Evolutionary conservation across 2,329 filamentous ascomycete species (phyloP), one percentile per base, ranked within the genome.

Genomic region (Exophiala mesophila): DNA sequence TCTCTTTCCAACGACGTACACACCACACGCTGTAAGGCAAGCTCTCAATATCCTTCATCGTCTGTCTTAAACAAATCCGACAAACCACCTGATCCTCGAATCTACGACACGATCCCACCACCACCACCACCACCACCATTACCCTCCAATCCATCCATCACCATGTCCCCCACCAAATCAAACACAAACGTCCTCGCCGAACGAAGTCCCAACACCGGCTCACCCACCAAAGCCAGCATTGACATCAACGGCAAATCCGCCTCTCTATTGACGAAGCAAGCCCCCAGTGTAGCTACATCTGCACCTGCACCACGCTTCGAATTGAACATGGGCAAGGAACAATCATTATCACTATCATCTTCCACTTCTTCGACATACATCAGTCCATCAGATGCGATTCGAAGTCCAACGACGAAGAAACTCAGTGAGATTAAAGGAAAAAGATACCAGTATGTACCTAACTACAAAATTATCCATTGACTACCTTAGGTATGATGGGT

Each of bases 331-430:
- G 38, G 23, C 36, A 10, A n/a, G n/a, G n/a, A n/a, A n/a, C n/a
- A n/a, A n/a, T n/a, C n/a, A n/a, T n/a, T n/a, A n/a, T n/a, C n/a
- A n/a, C n/a, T n/a, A n/a, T n/a, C n/a, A n/a, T n/a, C n/a, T n/a
- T n/a, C n/a, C n/a, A n/a, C n/a, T n/a, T n/a, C n/a, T 35, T 21
- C 19, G 40, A 52, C 62, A 32, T 72, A 72, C 49, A 61, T 72
- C 44, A 72, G 69, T 24, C 70, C 70, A 0, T 71, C 68, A 3
- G 70, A 73, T 50, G 65, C 67, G 28, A 68, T 73, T 36, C 68
- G 70, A 63, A 71, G 67, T 37, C 70, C 70, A 3, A 70, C 68
- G 45, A 70, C 68, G 19, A 69, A 70, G 61, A 73, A 72, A 40
- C 41, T 73, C 56, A 69, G 64, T 38, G 65, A 71, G 43, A 57